Evolutionary conservation across 2,329 filamentous ascomycete species (phyloP).

Genomic region (Coniochaeta sp.): DNA sequence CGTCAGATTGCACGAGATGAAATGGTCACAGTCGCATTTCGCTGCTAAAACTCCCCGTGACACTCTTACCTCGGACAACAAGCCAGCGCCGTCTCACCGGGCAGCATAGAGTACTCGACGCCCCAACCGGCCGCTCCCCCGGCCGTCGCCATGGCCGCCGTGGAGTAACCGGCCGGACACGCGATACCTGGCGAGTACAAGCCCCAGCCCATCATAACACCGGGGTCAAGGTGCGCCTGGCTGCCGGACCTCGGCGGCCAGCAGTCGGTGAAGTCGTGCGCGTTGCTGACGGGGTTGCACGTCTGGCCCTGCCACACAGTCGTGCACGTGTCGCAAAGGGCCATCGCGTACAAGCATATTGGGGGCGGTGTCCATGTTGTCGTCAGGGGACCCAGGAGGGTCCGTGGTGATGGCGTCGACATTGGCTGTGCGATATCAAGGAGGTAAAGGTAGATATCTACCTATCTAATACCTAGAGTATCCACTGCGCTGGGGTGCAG

Average conservation of each 20-base stretch:
- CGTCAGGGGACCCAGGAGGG: conserved; percentile 1
- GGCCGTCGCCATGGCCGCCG: conserved; percentile 17
- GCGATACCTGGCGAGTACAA: conserved; percentile 21
- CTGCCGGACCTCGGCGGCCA: conserved; percentile 13
- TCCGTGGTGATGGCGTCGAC: background rate
- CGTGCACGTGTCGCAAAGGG: conserved; percentile 10
- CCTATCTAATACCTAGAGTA: background rate
- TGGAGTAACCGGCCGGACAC: conserved; percentile 19
- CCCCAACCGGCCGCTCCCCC: conserved; percentile 3
- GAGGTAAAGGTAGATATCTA: background rate
- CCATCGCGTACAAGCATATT: conserved; percentile 10
- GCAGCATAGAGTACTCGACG: conserved; percentile 2
- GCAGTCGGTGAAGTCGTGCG: conserved; percentile 7
- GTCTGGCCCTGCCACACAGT: conserved; percentile 14
- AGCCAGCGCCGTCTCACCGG: conserved; percentile 3
- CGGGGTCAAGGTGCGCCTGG: conserved; percentile 7
- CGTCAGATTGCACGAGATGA: background rate
- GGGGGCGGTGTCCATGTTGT: background rate
- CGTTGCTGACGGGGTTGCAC: conserved; percentile 4
- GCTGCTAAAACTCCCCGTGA: background rate
- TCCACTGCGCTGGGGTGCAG: background rate
- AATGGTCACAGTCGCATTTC: too few relatives aligned
- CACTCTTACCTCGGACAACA: conserved; percentile 4
- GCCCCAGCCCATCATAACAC: conserved; percentile 18
- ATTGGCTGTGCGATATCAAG: background rate